A percentile compares a stretch with the other conserved stretches of the same genome.
Conservation (phyloP, 2,329 filamentous ascomycete species). For the Phyllosticta ampelicida region DNA sequence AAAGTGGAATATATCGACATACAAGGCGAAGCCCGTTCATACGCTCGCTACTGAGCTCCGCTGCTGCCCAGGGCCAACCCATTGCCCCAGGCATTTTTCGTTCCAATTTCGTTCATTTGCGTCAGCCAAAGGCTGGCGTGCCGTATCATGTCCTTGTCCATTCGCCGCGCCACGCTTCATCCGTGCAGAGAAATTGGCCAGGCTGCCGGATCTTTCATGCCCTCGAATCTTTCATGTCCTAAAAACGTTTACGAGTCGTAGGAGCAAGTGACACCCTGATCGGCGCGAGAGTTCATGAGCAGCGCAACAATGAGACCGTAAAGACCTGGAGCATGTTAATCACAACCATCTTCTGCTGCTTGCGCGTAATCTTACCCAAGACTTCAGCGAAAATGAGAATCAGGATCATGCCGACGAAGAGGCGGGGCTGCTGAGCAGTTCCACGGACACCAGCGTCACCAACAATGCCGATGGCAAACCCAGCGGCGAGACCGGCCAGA, state of each 20-base stretch:
- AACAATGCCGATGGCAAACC: constrained; percentile 56
- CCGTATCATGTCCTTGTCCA: not conserved
- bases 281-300: constrained; percentile 93
- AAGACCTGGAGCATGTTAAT: constrained; percentile 53
- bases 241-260: constrained; percentile 9
- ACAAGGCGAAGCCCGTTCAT: not conserved
- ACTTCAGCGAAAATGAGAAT: constrained; percentile 99
- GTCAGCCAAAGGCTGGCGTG: not conserved
- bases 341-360: not conserved
- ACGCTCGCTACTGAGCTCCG: not conserved
- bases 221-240: not conserved
- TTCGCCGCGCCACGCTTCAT: not conserved
- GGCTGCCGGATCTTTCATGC: constrained; percentile 6
- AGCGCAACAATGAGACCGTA: constrained; percentile 98
- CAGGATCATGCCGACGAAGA: constrained; percentile 96
- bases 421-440: constrained; percentile 70
- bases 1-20: not conserved
- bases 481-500: constrained; percentile 82
- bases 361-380: constrained; percentile 55
- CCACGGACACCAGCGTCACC: constrained; percentile 80
- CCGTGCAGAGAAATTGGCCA: constrained; percentile 7
- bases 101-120: not conserved
- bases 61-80: not conserved
- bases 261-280: constrained; percentile 10
- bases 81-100: not conserved